Conservation (phyloP, 495 filamentous ascomycete species). For the Clavariopsis aquatica region DNA sequence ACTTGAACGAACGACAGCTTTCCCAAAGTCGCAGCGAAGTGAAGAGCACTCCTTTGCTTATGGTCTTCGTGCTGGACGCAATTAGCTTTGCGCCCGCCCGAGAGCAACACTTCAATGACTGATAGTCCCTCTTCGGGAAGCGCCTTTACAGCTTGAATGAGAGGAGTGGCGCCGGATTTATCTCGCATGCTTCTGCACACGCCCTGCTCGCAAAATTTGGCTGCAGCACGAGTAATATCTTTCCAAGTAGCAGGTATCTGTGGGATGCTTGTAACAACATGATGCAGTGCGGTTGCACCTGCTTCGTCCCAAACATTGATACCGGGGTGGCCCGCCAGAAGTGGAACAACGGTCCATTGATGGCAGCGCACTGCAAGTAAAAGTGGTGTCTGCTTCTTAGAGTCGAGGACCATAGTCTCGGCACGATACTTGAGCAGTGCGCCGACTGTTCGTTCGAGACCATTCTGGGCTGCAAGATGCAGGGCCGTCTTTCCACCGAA, state of each 20-base stretch:
- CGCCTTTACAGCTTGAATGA: conserved; percentile 29
- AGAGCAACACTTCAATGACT: conserved; percentile 23
- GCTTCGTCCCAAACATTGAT: conserved; percentile 27
- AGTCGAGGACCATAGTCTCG: conserved; percentile 18
- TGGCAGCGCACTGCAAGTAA: conserved; percentile 22
- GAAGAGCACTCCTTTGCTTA: conserved; percentile 18
- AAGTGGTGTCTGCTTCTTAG: conserved; percentile 21
- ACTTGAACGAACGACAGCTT: conserved; percentile 25
- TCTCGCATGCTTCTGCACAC: conserved; percentile 30
- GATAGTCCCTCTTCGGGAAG: conserved; percentile 25
- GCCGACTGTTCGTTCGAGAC: conserved; percentile 15
- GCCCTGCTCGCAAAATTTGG: conserved; percentile 23
- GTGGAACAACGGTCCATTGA: conserved; percentile 24
- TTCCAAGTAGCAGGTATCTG: conserved; percentile 18
- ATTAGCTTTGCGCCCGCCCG: conserved; percentile 12
- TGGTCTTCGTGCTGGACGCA: conserved; percentile 34
- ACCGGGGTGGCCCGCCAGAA: conserved; percentile 30
- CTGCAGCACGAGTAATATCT: conserved; percentile 21
- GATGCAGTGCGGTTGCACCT: conserved; percentile 30
- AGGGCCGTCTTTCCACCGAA: conserved; percentile 8
- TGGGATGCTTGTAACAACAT: conserved; percentile 21
- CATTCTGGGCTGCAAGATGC: conserved; percentile 25
- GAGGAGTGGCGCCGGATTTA: conserved; percentile 22
- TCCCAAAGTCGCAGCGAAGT: conserved; percentile 29
- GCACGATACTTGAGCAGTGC: conserved; percentile 19